These are phyloP conservation scores for Rhizophora mangle DNA, from an alignment of 345 rosid genomes.

Conservation along the genomic window DNA sequence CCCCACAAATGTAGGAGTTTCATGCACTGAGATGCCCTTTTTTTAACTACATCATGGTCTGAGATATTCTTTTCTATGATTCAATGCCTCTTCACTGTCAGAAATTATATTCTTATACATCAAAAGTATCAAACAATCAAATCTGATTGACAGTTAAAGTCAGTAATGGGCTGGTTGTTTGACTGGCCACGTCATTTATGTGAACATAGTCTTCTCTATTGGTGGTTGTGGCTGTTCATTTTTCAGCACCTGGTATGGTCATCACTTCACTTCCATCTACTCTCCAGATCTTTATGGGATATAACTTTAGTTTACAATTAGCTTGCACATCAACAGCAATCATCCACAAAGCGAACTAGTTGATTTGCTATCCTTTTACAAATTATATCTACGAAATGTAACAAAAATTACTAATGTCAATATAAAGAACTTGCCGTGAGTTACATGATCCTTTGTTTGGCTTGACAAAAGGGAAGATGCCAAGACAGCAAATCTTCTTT, in stretches of 20 bases:
- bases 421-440: conserved; percentile 43
- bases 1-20: too few relatives aligned
- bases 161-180: too few relatives aligned
- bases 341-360: not conserved
- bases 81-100: too few relatives aligned
- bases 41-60: too few relatives aligned
- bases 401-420: not conserved
- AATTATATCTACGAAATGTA: not conserved
- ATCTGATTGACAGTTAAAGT: too few relatives aligned
- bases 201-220: not conserved
- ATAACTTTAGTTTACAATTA: not conserved
- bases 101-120: too few relatives aligned
- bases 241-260: not conserved
- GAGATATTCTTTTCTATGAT: too few relatives aligned
- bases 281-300: not conserved
- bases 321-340: not conserved
- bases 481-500: conserved; percentile 70
- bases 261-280: not conserved
- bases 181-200: too few relatives aligned
- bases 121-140: too few relatives aligned
- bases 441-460: conserved; percentile 76
- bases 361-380: not conserved
- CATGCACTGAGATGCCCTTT: too few relatives aligned
- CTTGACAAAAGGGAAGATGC: conserved; percentile 64
- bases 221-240: not conserved